A percentile compares a stretch with the other conserved stretches of the same genome.
Evolutionary conservation across 1,284 basidiomycete species (phyloP).

Genomic region (Coniophora puteana): DNA sequence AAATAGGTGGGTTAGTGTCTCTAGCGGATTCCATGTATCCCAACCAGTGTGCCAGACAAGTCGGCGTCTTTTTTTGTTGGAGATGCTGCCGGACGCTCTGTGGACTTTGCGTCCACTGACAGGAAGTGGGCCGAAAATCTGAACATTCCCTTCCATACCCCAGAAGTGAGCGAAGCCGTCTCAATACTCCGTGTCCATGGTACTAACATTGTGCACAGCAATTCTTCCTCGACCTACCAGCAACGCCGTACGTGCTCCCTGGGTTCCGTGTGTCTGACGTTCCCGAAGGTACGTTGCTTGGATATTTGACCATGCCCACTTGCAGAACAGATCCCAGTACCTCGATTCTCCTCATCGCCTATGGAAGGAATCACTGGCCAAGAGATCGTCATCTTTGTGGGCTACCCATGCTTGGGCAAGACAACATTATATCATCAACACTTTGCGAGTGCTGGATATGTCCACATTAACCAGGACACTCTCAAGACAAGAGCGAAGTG

Average conservation of each 20-base stretch:
- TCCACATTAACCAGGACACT: slow-evolving; percentile 85
- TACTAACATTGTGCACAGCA: slow-evolving; percentile 43
- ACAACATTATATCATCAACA: slow-evolving; percentile 72
- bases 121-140: slow-evolving; percentile 83
- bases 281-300: slow-evolving; percentile 32
- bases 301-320: slow-evolving; percentile 3
- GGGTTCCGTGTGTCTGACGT: slow-evolving; percentile 62
- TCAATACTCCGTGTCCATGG: slow-evolving; percentile 4
- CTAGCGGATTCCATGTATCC: not conserved
- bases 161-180: slow-evolving; percentile 41
- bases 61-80: slow-evolving; percentile 76
- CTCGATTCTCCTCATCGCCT: slow-evolving; percentile 54
- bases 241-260: slow-evolving; percentile 39
- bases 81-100: slow-evolving; percentile 80
- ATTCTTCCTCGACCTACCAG: slow-evolving; percentile 67
- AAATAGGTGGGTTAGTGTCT: slow-evolving; percentile 53
- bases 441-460: slow-evolving; percentile 69
- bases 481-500: slow-evolving; percentile 76
- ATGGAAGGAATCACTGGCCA: slow-evolving; percentile 24
- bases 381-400: slow-evolving; percentile 84
- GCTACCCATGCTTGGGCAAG: slow-evolving; percentile 87
- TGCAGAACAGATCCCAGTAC: slow-evolving; percentile 43
- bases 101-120: slow-evolving; percentile 79
- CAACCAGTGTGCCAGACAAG: slow-evolving; percentile 50
- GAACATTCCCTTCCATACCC: slow-evolving; percentile 68